Evolutionary conservation across 2,329 filamentous ascomycete species (phyloP).

Genomic region (Epichloe festucae): DNA sequence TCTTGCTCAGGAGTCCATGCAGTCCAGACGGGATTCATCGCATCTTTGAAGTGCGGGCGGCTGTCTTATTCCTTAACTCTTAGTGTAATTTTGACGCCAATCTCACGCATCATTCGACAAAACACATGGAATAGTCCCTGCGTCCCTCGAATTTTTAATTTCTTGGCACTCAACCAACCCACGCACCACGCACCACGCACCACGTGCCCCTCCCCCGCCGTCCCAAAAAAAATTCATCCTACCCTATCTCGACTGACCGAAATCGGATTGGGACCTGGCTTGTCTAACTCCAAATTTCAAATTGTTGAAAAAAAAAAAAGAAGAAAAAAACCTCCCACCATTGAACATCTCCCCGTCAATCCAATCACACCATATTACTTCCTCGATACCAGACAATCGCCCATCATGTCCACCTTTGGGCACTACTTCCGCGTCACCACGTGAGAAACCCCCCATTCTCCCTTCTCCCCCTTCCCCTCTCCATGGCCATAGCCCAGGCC

Average conservation of each 20-base stretch:
- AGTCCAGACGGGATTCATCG: neutral
- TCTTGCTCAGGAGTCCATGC: neutral
- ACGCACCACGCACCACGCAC: neutral
- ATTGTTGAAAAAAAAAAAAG: neutral
- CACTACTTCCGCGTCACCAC: slow-evolving; percentile 71
- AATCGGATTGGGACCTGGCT: neutral
- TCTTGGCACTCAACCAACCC: neutral
- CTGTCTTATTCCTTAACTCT: neutral
- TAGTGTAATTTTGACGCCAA: too few relatives aligned
- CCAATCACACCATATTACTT: neutral
- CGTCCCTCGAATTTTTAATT: too few relatives aligned
- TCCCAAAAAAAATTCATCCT: neutral
- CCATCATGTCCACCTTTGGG: slow-evolving; percentile 74
- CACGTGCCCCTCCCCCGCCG: neutral
- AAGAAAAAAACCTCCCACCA: neutral
- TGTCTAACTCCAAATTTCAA: neutral
- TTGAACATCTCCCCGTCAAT: neutral
- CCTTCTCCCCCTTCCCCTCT: neutral
- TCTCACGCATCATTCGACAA: too few relatives aligned
- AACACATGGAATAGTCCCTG: too few relatives aligned
- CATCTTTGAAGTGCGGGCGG: neutral
- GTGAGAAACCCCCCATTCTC: slow-evolving; percentile 26
- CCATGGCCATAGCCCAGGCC: neutral
- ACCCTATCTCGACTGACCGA: neutral
- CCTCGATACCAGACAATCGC: neutral